Percentiles rank a stretch among this genome's conserved stretches.
Evolutionary conservation across 192 early-diverging fungal genomes (phyloP).

Genomic region (Glomus cerebriforme): DNA sequence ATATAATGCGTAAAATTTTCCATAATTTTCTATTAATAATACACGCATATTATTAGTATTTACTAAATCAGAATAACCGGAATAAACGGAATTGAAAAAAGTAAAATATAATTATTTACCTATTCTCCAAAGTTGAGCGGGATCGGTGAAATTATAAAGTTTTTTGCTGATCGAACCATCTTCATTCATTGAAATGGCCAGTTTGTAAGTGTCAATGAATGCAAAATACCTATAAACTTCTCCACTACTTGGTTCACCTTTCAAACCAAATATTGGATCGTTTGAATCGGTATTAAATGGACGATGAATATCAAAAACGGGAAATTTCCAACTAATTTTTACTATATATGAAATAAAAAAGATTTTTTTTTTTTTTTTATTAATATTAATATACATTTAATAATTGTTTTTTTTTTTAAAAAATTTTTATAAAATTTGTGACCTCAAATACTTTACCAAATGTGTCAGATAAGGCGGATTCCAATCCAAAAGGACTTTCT

Average conservation of each 20-base stretch:
- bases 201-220: conserved; percentile 1
- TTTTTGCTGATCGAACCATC: not conserved
- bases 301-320: not conserved
- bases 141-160: conserved; percentile 8
- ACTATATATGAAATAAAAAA: not conserved
- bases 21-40: not conserved
- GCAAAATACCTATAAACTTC: conserved; percentile 14
- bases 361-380: not conserved
- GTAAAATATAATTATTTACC: not conserved
- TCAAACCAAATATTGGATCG: not conserved
- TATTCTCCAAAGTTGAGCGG: conserved; percentile 7
- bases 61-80: too few relatives aligned
- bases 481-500: not conserved
- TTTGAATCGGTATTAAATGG: not conserved
- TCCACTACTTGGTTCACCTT: not conserved
- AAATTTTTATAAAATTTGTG: not conserved
- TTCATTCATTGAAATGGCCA: not conserved
- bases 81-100: not conserved
- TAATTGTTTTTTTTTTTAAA: not conserved
- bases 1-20: conserved; percentile 1
- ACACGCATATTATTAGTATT: too few relatives aligned
- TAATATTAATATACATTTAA: too few relatives aligned
- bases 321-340: conserved; percentile 7
- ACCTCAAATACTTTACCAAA: not conserved
- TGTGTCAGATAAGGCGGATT: not conserved